These are phyloP conservation scores for Colletotrichum phormii DNA, from an alignment of 2,329 filamentous ascomycete genomes.

Conservation along the genomic window DNA sequence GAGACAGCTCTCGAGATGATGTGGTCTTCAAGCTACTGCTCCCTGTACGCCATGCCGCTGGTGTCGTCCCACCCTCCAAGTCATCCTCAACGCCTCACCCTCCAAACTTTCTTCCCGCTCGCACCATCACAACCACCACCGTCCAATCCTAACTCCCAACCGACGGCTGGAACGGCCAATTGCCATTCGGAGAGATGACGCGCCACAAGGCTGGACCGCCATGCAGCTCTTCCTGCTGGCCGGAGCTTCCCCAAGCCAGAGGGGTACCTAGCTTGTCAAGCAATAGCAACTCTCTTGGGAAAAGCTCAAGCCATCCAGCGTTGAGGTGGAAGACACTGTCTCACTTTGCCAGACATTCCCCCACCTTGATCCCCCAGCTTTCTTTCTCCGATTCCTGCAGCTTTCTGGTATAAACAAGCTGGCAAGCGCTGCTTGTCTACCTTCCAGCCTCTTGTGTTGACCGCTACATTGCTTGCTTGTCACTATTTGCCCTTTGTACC, in stretches of 20 bases:
- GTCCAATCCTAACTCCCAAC: neutral
- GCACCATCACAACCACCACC: slow-evolving; percentile 15
- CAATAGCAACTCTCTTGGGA: slow-evolving; percentile 8
- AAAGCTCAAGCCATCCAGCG: slow-evolving; percentile 17
- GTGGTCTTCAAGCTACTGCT: slow-evolving; percentile 7
- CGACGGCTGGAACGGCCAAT: neutral
- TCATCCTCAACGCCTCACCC: slow-evolving; percentile 31
- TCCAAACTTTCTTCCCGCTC: slow-evolving; percentile 7
- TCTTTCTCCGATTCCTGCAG: slow-evolving; percentile 23
- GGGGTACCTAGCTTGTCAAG: slow-evolving; percentile 30
- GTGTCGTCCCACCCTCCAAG: slow-evolving; percentile 22
- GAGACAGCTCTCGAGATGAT: slow-evolving; percentile 12
- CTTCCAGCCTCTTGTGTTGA: slow-evolving; percentile 17
- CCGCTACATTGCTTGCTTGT: slow-evolving; percentile 27
- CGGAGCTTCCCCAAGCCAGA: slow-evolving; percentile 26
- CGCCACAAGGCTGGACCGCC: slow-evolving; percentile 29
- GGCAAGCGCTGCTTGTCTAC: slow-evolving; percentile 27
- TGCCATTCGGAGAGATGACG: slow-evolving; percentile 1
- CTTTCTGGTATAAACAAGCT: slow-evolving; percentile 30
- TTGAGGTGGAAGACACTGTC: slow-evolving; percentile 33
- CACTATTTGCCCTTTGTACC: slow-evolving; percentile 25
- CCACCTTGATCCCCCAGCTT: slow-evolving; percentile 33
- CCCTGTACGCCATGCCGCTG: slow-evolving; percentile 5
- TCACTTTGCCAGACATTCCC: slow-evolving; percentile 33
- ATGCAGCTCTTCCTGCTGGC: slow-evolving; percentile 3